Base-by-base conservation (phyloP, 805 yeast species). In the Monosporozyma servazzii region DNA sequence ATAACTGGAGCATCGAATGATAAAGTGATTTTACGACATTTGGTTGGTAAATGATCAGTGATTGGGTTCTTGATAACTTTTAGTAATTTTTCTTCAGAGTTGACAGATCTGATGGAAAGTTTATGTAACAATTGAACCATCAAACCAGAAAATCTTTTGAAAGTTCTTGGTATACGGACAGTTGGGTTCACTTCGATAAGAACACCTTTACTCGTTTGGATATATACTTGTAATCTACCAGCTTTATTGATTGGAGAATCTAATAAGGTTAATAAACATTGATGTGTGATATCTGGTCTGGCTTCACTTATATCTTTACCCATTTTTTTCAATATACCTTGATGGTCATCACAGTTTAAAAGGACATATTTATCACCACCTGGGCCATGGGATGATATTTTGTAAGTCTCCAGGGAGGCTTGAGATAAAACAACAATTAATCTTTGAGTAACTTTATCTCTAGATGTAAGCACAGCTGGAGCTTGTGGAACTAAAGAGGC, bases 231-330 rank as follows among this genome's bases (percentile, higher is more conserved):
- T 58, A 93, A 77, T 69, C 82, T 88, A 8, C 99, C 99, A 6
- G 97, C 98, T 71, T 93, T 93, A 74, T 93, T 93, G 62, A 93
- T 86, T 43, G 99, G 99, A n/a, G 96, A 88, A 69, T 93, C 99
- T 61, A 93, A 75, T 57, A 93, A 75, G 3, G 99, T 91, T 69
- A 93, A 76, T 42, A 93, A 79, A 75, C 99, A 93, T 71, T 91
- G 99, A 67, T 93, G 99, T 44, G 99, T 93, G 63, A 93, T 93
- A 69, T 93, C 99, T n/a, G 99, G 99, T 69, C 99, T 82, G 7
- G 97, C 98, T 66, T 93, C 99, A 47, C 96, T 88, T 56, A 93
- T 91, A 65, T 93, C 98, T 66, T 98, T 81, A 49, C 95, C 96
- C 95, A 91, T 88, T 67, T 89, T 91, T 68, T 91, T 85, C 62